A percentile compares a stretch with the other conserved stretches of the same genome.
phyloP scores from a whole-genome alignment of 164 flowering plant genomes.

The Umbellularia californica region DNA sequence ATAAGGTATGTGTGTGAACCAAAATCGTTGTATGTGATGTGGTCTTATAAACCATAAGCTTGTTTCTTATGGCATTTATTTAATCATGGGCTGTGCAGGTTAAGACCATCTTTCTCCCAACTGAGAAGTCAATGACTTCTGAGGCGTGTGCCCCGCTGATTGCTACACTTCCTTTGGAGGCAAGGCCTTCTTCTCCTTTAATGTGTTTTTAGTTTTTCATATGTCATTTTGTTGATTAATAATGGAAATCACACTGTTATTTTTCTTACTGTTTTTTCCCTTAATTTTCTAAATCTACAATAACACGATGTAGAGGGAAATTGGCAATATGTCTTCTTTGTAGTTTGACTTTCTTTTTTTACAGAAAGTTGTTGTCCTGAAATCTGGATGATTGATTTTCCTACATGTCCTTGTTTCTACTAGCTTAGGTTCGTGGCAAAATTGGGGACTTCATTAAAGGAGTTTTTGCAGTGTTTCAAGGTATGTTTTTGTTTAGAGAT shows the following conservation, averaged over 20 bases:
- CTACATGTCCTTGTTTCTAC: conserved; percentile 6
- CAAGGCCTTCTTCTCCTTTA: conserved; percentile 9
- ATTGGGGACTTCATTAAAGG: conserved; percentile 72
- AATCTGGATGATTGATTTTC: background rate
- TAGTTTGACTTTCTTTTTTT: background rate
- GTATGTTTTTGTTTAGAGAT: conserved; percentile 25
- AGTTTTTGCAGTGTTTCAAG: conserved; percentile 74
- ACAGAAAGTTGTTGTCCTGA: background rate
- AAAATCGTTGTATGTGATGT: background rate
- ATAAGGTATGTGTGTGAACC: conserved; percentile 47
- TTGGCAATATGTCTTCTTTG: background rate
- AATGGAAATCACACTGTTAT: background rate
- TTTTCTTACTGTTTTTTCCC: background rate
- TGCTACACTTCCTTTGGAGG: conserved; percentile 94
- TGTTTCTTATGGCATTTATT: background rate
- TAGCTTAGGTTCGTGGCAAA: conserved; percentile 55
- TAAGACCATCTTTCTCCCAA: conserved; percentile 66
- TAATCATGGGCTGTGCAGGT: conserved; percentile 38
- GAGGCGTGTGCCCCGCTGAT: conserved; percentile 84
- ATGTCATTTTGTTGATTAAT: background rate
- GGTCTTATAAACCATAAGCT: background rate
- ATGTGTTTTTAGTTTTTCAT: background rate
- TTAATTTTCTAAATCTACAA: background rate
- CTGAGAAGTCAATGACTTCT: conserved; percentile 54
- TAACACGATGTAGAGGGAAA: background rate